phyloP scores from a whole-genome alignment of 2,329 filamentous ascomycete species.

The Ophiocordyceps unilateralis region DNA sequence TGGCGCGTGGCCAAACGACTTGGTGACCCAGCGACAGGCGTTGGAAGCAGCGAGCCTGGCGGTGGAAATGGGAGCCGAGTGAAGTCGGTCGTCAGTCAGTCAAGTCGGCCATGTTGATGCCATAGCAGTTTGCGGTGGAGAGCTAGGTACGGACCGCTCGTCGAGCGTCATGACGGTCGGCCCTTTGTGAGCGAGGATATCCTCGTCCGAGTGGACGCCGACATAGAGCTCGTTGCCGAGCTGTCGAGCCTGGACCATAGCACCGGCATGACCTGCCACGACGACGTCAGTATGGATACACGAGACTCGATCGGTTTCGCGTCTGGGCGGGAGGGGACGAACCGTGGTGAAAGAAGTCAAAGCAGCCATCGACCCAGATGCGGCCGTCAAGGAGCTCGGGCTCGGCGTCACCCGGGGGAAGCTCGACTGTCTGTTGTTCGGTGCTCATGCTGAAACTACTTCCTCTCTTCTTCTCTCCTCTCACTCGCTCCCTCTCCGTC shows the following conservation, averaged over 20 bases:
- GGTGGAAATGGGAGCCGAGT: background rate
- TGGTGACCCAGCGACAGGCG: slow-evolving; percentile 87
- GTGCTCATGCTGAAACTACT: slow-evolving; percentile 4
- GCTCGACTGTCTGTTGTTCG: background rate
- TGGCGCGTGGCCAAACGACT: slow-evolving; percentile 67
- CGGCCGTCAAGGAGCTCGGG: slow-evolving; percentile 47
- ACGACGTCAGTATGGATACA: too few species aligned
- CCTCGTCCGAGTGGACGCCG: slow-evolving; percentile 89
- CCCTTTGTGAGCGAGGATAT: slow-evolving; percentile 91
- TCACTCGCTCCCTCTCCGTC: background rate
- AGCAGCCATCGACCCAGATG: slow-evolving; percentile 97
- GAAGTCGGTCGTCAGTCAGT: background rate
- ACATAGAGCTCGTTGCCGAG: slow-evolving; percentile 78
- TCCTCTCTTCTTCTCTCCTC: background rate
- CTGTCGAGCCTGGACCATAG: slow-evolving; percentile 88
- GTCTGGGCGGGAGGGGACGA: slow-evolving; percentile 8
- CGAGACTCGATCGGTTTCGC: too few species aligned
- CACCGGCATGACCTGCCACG: slow-evolving; percentile 90
- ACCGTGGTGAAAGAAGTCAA: slow-evolving; percentile 98
- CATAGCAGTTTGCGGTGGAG: background rate
- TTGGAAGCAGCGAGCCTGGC: slow-evolving; percentile 70
- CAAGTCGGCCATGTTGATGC: background rate
- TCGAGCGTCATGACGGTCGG: slow-evolving; percentile 90
- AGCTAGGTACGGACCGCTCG: slow-evolving; percentile 51
- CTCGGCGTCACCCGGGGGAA: slow-evolving; percentile 24